Percentiles rank a stretch among this genome's conserved stretches.
Conservation (phyloP, 2,329 filamentous ascomycete genomes). For the Cordyceps cicadae region DNA sequence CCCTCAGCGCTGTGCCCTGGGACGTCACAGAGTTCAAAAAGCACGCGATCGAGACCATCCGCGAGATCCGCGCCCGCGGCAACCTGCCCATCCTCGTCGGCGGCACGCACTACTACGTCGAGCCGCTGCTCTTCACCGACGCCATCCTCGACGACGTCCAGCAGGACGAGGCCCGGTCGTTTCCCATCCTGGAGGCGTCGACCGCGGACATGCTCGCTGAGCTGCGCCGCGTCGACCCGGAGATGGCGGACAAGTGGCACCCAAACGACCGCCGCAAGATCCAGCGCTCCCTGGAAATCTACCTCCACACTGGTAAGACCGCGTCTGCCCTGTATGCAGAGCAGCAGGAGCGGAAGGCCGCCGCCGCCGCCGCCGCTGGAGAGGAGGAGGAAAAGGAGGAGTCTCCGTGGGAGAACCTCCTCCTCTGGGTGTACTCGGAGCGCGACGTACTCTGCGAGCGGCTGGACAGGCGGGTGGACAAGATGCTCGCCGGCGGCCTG, state of each 20-base stretch:
- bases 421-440: constrained; percentile 84
- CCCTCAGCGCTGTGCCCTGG: constrained; percentile 72
- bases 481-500: constrained; percentile 61
- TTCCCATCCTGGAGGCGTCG: constrained; percentile 63
- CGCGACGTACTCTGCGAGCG: constrained; percentile 59
- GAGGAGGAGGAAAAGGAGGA: neutral
- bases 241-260: constrained; percentile 88
- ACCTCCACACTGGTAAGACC: constrained; percentile 66
- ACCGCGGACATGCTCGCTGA: constrained; percentile 65
- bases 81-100: constrained; percentile 86
- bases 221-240: constrained; percentile 72
- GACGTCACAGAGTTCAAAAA: constrained; percentile 68
- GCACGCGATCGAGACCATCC: constrained; percentile 60
- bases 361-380: constrained; percentile 18
- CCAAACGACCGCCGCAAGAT: constrained; percentile 90
- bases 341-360: constrained; percentile 46
- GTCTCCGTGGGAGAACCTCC: constrained; percentile 46
- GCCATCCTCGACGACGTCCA: constrained; percentile 43
- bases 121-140: constrained; percentile 70
- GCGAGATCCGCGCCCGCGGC: constrained; percentile 68
- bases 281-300: constrained; percentile 81
- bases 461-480: constrained; percentile 69
- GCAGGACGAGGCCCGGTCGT: constrained; percentile 32
- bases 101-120: constrained; percentile 91
- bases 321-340: constrained; percentile 84